A percentile compares a stretch with the other conserved stretches of the same genome.
Evolutionary conservation across 108 stramenopile species (phyloP).

Genomic region (Asterionellopsis glacialis): DNA sequence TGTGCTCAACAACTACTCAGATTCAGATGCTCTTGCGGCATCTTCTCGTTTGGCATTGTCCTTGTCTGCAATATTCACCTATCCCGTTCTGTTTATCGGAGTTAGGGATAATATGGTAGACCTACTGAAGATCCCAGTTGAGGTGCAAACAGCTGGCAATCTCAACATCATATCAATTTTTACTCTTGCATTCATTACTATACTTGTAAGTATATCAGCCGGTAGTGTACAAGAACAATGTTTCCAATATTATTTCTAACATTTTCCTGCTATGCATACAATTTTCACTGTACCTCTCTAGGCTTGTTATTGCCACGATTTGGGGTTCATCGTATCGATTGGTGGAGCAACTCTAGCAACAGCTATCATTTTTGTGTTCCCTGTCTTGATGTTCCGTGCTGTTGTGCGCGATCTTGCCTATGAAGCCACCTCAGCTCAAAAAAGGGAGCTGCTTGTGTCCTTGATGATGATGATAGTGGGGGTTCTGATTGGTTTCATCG

Average conservation of each 20-base stretch:
- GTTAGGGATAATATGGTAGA: constrained; percentile 75
- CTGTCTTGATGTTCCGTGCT: constrained; percentile 62
- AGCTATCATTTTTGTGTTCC: constrained; percentile 80
- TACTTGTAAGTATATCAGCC: constrained; percentile 12
- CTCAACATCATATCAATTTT: constrained; percentile 43
- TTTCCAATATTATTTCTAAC: too few species aligned
- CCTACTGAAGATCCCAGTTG: constrained; percentile 37
- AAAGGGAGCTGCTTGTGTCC: too few species aligned
- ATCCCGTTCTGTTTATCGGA: constrained; percentile 53
- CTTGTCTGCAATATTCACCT: constrained; percentile 58
- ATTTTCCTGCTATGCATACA: neutral
- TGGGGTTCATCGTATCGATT: constrained; percentile 61
- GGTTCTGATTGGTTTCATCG: too few species aligned
- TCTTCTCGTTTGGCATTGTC: constrained; percentile 81
- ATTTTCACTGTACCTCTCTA: constrained; percentile 26
- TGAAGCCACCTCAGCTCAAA: too few species aligned
- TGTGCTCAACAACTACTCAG: constrained; percentile 88
- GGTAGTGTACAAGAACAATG: too few species aligned
- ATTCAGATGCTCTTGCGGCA: constrained; percentile 65
- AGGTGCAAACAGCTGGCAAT: constrained; percentile 12
- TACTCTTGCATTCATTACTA: constrained; percentile 49
- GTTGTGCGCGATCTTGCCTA: too few species aligned
- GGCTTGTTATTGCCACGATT: constrained; percentile 44
- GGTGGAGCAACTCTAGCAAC: constrained; percentile 81
- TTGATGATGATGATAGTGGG: too few species aligned